Evolutionary conservation across 2,329 filamentous ascomycete species (phyloP).

Genomic region (Fusarium verrucosum): DNA sequence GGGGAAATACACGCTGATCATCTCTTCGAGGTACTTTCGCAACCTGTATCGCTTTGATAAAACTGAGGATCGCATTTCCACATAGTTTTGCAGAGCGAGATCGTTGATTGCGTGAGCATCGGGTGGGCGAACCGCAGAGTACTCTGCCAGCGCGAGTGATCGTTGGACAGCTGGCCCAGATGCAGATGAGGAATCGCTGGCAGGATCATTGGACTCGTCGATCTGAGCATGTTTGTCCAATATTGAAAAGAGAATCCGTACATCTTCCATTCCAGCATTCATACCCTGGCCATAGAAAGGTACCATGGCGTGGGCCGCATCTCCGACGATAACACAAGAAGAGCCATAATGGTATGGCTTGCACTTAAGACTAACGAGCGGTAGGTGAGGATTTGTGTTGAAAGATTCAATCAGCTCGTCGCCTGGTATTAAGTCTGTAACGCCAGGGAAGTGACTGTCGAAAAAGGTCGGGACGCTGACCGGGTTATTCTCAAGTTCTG

Average conservation of each 20-base stretch:
- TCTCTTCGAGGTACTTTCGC: conserved; percentile 88
- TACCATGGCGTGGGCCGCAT: conserved; percentile 97
- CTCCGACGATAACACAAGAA: conserved; percentile 85
- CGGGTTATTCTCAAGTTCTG: conserved; percentile 70
- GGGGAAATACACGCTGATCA: conserved; percentile 78
- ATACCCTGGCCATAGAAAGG: conserved; percentile 99
- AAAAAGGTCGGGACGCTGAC: conserved; percentile 76
- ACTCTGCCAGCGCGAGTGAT: conserved; percentile 74
- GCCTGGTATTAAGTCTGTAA: conserved; percentile 75
- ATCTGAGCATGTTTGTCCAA: conserved; percentile 73
- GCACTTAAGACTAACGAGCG: conserved; percentile 93
- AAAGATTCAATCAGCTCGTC: conserved; percentile 79
- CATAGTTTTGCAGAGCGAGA: conserved; percentile 88
- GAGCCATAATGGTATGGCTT: conserved; percentile 82
- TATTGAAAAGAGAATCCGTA: conserved; percentile 84
- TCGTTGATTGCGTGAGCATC: conserved; percentile 94
- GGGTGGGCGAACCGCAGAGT: conserved; percentile 75
- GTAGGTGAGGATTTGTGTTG: conserved; percentile 83
- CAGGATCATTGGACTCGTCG: conserved; percentile 56
- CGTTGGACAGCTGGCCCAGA: conserved; percentile 64
- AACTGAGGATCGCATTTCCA: conserved; percentile 91
- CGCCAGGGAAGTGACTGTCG: conserved; percentile 84
- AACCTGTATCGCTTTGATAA: conserved; percentile 79
- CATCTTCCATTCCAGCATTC: conserved; percentile 95
- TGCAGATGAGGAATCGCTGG: conserved; percentile 47